These are phyloP conservation scores for Diaporthe eres DNA, from an alignment of 2,329 filamentous ascomycete species.

Conservation along the genomic window DNA sequence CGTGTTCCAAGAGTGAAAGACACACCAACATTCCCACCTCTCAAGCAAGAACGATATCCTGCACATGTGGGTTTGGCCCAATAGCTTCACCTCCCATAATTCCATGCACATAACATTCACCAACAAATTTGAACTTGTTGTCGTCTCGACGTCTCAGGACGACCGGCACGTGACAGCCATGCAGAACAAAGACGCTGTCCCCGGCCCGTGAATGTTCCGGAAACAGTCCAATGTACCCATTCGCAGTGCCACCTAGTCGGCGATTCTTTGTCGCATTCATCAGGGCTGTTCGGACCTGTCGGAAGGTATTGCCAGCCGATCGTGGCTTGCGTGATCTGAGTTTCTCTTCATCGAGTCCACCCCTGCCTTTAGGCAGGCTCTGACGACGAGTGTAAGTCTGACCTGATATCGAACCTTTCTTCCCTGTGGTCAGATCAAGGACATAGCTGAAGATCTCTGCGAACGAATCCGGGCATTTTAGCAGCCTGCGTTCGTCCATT, in stretches of 20 bases:
- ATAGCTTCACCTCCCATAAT: neutral
- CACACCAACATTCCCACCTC: neutral
- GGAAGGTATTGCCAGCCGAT: neutral
- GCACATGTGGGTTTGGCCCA: neutral
- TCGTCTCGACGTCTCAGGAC: neutral
- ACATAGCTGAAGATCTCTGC: neutral
- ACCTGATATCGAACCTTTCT: neutral
- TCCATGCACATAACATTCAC: neutral
- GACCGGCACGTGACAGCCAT: neutral
- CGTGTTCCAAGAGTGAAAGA: neutral
- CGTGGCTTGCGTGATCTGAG: neutral
- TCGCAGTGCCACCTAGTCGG: neutral
- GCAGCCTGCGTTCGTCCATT: neutral
- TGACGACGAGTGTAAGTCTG: neutral
- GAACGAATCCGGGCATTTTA: neutral
- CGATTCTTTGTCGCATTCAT: neutral
- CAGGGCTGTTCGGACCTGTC: neutral
- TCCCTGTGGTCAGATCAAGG: neutral
- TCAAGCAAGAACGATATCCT: neutral
- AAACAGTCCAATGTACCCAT: neutral
- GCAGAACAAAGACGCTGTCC: neutral
- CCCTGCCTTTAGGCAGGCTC: neutral
- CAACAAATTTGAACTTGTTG: neutral
- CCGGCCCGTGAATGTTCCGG: neutral
- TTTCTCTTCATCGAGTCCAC: neutral